Evolutionary conservation across 768 basidiomycete species (phyloP).

Genomic region (Tephrocybe rancida): DNA sequence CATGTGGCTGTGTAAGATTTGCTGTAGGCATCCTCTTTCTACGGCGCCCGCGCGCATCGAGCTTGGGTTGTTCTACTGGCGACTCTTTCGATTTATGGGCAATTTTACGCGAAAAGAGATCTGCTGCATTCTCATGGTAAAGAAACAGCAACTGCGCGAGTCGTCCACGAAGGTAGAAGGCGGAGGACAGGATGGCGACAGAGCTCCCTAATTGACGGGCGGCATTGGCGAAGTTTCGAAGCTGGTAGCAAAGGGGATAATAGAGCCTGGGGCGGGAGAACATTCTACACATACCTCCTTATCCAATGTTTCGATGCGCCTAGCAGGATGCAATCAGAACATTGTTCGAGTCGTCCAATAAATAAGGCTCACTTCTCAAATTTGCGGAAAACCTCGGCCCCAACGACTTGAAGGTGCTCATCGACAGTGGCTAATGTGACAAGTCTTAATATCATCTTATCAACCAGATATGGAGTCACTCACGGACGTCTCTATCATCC

Average conservation of each 20-base stretch:
- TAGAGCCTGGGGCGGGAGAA: constrained; percentile 1
- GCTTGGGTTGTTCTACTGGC: constrained; percentile 26
- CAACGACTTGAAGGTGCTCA: constrained; percentile 68
- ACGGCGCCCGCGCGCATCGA: constrained; percentile 30
- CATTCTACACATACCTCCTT: constrained; percentile 48
- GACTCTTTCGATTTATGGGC: constrained; percentile 41
- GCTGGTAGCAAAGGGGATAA: constrained; percentile 33
- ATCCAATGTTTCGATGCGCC: constrained; percentile 64
- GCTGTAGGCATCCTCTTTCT: constrained; percentile 30
- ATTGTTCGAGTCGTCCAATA: not conserved
- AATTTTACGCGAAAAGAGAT: constrained; percentile 74
- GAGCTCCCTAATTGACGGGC: constrained; percentile 78
- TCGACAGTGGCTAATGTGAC: constrained; percentile 58
- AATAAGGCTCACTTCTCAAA: constrained; percentile 54
- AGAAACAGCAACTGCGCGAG: constrained; percentile 69
- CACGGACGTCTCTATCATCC: constrained; percentile 68
- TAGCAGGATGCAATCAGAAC: constrained; percentile 23
- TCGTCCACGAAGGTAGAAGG: constrained; percentile 70
- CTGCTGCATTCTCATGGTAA: constrained; percentile 75
- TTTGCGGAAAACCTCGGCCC: constrained; percentile 63
- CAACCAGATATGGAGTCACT: constrained; percentile 31
- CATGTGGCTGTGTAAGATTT: constrained; percentile 45
- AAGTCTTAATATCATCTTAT: not conserved
- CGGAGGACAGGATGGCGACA: constrained; percentile 74
- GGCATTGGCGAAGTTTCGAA: constrained; percentile 77